These are phyloP conservation scores for Pulveroboletus sp. DNA, from an alignment of 768 basidiomycete genomes.

Conservation along the genomic window DNA sequence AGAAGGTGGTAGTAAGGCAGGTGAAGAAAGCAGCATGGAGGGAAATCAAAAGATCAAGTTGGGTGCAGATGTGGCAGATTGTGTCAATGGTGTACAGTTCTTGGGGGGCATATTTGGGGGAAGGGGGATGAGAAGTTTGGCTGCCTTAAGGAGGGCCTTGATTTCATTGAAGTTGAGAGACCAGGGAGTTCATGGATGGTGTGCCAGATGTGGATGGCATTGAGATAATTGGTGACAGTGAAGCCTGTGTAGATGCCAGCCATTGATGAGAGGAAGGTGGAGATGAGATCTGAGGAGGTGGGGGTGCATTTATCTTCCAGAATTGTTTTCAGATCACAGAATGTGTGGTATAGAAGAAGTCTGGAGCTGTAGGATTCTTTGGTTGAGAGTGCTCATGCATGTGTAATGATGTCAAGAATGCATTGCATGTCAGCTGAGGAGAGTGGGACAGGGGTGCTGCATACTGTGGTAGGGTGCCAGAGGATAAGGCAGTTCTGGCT, in stretches of 20 bases:
- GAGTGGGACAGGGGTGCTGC: no score
- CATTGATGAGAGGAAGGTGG: slow-evolving; percentile 8
- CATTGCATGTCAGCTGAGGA: neutral
- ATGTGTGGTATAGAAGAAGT: slow-evolving; percentile 31
- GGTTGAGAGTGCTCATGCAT: neutral
- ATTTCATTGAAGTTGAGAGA: slow-evolving; percentile 2
- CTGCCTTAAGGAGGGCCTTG: slow-evolving; percentile 14
- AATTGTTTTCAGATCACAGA: slow-evolving; percentile 26
- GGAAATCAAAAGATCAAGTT: no score
- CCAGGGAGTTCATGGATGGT: slow-evolving; percentile 25
- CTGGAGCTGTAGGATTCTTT: slow-evolving; percentile 37
- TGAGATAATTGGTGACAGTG: slow-evolving; percentile 15
- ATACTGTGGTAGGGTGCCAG: no score
- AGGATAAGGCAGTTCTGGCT: no score
- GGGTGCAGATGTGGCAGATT: no score
- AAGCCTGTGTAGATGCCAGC: slow-evolving; percentile 1
- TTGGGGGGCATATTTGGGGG: slow-evolving; percentile 5
- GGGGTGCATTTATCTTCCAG: slow-evolving; percentile 15
- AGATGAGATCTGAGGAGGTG: slow-evolving; percentile 4
- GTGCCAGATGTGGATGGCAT: slow-evolving; percentile 24
- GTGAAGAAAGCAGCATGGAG: no score
- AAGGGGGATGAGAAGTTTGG: slow-evolving; percentile 6
- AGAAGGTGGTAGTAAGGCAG: no score
- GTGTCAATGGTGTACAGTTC: no score
- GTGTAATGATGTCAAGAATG: neutral